These are phyloP conservation scores for Solanum pinnatisectum DNA, from an alignment of 257 asterid species.

Conservation along the genomic window DNA sequence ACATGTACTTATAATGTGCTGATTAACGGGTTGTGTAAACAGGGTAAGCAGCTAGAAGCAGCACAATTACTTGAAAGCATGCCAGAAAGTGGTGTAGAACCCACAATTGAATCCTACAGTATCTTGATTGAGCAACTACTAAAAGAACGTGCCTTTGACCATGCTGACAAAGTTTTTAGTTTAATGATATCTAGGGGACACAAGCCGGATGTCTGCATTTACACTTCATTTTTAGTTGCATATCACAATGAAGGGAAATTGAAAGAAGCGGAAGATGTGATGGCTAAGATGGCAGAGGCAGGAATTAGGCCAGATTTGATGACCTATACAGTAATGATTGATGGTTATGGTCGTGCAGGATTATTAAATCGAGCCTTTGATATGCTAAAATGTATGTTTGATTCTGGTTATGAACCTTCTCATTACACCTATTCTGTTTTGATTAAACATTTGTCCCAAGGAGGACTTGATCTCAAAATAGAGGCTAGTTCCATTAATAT, in stretches of 20 bases:
- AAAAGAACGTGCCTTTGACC: constrained; percentile 46
- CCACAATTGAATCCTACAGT: constrained; percentile 44
- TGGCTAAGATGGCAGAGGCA: constrained; percentile 41
- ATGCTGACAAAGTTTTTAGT: constrained; percentile 38
- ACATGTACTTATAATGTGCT: constrained; percentile 49
- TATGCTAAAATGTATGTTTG: constrained; percentile 45
- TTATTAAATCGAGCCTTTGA: constrained; percentile 36
- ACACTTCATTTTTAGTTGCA: constrained; percentile 64
- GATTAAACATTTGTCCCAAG: constrained; percentile 49
- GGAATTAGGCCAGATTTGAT: constrained; percentile 51
- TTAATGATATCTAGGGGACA: constrained; percentile 37
- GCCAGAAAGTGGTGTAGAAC: constrained; percentile 39
- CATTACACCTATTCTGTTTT: constrained; percentile 49
- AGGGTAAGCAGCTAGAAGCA: constrained; percentile 41
- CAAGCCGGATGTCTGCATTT: constrained; percentile 65
- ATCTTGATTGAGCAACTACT: constrained; percentile 53
- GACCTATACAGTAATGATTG: constrained; percentile 57
- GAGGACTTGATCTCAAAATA: constrained; percentile 2
- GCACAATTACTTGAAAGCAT: constrained; percentile 35
- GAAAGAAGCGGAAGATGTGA: constrained; percentile 58
- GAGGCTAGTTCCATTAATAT: constrained; percentile 21
- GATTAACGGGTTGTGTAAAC: constrained; percentile 54
- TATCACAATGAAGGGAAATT: constrained; percentile 65
- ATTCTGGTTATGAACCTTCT: constrained; percentile 58
- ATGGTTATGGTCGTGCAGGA: constrained; percentile 70